A percentile compares a stretch with the other conserved stretches of the same genome.
Evolutionary conservation across 2,329 filamentous ascomycete genomes (phyloP).

Genomic region (Lachnellula willkommii): DNA sequence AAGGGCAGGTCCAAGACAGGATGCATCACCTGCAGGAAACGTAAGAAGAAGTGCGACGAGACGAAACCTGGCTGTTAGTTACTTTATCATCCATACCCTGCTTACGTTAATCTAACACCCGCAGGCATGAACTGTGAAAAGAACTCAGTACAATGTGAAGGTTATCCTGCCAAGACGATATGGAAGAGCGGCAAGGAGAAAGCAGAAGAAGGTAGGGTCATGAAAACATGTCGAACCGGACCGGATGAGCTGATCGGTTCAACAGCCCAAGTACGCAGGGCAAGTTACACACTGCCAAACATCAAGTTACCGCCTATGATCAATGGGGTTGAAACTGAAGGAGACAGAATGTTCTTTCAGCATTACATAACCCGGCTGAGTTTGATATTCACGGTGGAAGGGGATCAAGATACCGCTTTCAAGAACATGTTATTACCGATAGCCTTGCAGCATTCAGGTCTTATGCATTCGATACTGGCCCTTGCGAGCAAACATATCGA

Average conservation of each 20-base stretch:
- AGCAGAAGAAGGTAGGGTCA: slow-evolving; percentile 57
- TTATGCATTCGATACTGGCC: slow-evolving; percentile 88
- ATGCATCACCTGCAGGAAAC: slow-evolving; percentile 60
- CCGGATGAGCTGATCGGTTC: slow-evolving; percentile 25
- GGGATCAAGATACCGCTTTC: slow-evolving; percentile 73
- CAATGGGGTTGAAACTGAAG: slow-evolving; percentile 71
- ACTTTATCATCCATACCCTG: slow-evolving; percentile 12
- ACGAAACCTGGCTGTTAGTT: slow-evolving; percentile 60
- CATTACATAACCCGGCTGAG: slow-evolving; percentile 79
- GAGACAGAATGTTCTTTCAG: slow-evolving; percentile 75
- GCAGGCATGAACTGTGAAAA: slow-evolving; percentile 84
- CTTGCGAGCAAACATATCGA: slow-evolving; percentile 74
- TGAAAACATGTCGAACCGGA: slow-evolving; percentile 17
- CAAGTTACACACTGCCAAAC: slow-evolving; percentile 40
- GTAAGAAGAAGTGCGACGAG: slow-evolving; percentile 70
- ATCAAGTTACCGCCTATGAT: slow-evolving; percentile 64
- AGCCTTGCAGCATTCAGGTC: slow-evolving; percentile 69
- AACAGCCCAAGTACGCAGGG: slow-evolving; percentile 46
- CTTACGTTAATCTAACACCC: slow-evolving; percentile 14
- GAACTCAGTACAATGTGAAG: slow-evolving; percentile 87
- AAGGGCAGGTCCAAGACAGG: slow-evolving; percentile 71
- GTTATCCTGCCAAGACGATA: slow-evolving; percentile 78
- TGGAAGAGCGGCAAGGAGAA: slow-evolving; percentile 81
- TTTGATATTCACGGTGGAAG: slow-evolving; percentile 74
- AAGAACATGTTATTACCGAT: slow-evolving; percentile 78